Evolutionary conservation across 139 green algal genomes (phyloP).

Genomic region (Axilococcus clingmanii): DNA sequence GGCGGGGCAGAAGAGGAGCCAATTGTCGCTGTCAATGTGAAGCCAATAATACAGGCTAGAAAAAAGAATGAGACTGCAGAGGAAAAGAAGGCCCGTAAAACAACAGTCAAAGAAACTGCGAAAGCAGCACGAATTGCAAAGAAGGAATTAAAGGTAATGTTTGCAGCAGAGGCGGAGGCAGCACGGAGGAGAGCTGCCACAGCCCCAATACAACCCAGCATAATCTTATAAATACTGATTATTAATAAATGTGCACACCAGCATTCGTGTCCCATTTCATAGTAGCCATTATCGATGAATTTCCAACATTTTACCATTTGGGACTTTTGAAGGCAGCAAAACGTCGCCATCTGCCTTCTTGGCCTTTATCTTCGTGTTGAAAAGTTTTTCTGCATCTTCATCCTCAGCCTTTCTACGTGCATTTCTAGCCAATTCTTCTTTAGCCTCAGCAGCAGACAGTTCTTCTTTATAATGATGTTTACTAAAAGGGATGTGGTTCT

Average conservation of each 20-base stretch:
- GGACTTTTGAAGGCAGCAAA: too few relatives aligned
- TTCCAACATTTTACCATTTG: too few relatives aligned
- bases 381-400: background rate
- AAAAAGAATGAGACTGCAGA: conserved; percentile 68
- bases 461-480: too few relatives aligned
- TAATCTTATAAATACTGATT: conserved; percentile 10
- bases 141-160: conserved; percentile 73
- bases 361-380: background rate
- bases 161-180: conserved; percentile 47
- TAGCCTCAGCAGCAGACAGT: too few relatives aligned
- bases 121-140: conserved; percentile 50
- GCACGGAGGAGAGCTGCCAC: conserved; percentile 8
- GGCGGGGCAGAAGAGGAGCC: conserved; percentile 5
- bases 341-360: too few relatives aligned
- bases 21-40: background rate
- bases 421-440: too few relatives aligned
- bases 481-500: too few relatives aligned
- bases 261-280: too few relatives aligned
- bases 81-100: conserved; percentile 71
- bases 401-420: background rate
- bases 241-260: too few relatives aligned
- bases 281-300: too few relatives aligned
- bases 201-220: conserved; percentile 14
- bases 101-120: conserved; percentile 64
- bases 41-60: conserved; percentile 9